Conservation (phyloP, 345 rosid genomes). For the Abelmoschus esculentus region DNA sequence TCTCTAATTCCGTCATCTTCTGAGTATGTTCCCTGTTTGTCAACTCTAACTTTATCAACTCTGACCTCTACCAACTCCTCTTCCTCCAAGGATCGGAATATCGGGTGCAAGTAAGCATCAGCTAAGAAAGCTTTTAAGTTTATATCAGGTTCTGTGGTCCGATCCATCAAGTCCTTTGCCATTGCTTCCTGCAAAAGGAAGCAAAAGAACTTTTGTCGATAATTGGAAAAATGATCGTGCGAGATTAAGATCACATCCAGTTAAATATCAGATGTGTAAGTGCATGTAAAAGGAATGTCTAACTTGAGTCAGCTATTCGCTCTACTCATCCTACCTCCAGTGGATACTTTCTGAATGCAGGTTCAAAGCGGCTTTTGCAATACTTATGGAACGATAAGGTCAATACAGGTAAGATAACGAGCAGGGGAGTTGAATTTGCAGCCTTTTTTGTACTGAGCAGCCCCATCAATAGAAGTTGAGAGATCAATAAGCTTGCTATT, state of each 20-base stretch:
- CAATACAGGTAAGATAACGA: slow-evolving; percentile 63
- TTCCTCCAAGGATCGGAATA: slow-evolving; percentile 65
- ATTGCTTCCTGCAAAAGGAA: slow-evolving; percentile 70
- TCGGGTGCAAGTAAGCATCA: slow-evolving; percentile 90
- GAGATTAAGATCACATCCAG: no score
- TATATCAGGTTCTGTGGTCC: slow-evolving; percentile 42
- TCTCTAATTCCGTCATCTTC: slow-evolving; percentile 28
- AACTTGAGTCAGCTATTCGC: neutral
- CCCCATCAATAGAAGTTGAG: slow-evolving; percentile 81
- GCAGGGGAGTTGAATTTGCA: slow-evolving; percentile 84
- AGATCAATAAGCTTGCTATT: slow-evolving; percentile 74
- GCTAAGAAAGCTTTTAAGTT: slow-evolving; percentile 65
- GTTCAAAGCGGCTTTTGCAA: slow-evolving; percentile 89
- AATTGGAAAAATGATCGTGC: no score
- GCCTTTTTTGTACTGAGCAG: slow-evolving; percentile 84
- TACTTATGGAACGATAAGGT: slow-evolving; percentile 81
- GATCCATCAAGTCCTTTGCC: slow-evolving; percentile 66
- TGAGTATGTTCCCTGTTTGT: slow-evolving; percentile 28
- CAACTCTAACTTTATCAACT: slow-evolving; percentile 36
- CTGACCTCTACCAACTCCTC: slow-evolving; percentile 38
- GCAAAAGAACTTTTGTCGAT: slow-evolving; percentile 2
- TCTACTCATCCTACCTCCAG: slow-evolving; percentile 54
- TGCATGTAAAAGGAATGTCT: neutral
- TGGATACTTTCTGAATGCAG: slow-evolving; percentile 83
- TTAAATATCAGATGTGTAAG: neutral